Conservation (phyloP, 2,329 filamentous ascomycete species). For the Diaporthe nobilis region DNA sequence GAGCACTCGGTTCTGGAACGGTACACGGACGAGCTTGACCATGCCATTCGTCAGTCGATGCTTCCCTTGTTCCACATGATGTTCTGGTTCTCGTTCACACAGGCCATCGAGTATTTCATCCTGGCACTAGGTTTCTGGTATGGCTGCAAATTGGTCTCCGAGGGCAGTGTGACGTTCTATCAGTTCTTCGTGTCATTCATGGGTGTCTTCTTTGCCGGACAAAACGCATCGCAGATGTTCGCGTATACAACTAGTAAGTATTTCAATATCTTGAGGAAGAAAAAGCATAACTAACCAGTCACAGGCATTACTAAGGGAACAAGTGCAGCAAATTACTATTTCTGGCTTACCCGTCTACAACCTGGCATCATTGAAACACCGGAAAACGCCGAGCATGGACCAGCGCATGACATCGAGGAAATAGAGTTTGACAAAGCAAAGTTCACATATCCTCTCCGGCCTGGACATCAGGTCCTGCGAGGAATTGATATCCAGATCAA, state of each 20-base stretch:
- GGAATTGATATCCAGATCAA: background rate
- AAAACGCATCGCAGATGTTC: conserved; percentile 4
- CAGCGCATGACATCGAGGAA: background rate
- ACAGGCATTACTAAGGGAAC: conserved; percentile 9
- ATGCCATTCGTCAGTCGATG: conserved; percentile 43
- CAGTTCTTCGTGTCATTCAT: conserved; percentile 18
- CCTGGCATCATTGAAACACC: conserved; percentile 9
- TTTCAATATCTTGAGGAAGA: too few species aligned
- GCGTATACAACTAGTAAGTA: background rate
- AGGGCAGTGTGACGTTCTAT: background rate
- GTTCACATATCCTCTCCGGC: background rate
- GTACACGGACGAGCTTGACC: background rate
- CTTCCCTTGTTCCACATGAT: conserved; percentile 55
- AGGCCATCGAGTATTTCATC: conserved; percentile 59
- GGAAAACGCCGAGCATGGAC: background rate
- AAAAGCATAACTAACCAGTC: background rate
- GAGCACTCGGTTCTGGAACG: background rate
- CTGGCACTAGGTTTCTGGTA: conserved; percentile 59
- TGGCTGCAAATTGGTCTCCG: background rate
- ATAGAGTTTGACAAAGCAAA: background rate
- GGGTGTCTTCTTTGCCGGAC: conserved; percentile 1
- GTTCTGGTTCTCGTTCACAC: conserved; percentile 52
- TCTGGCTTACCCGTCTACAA: conserved; percentile 12
- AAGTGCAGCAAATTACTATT: background rate
- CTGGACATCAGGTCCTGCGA: background rate